These are phyloP conservation scores for Kodamaea kakaduensis DNA, from an alignment of 805 yeast genomes.

Conservation along the genomic window DNA sequence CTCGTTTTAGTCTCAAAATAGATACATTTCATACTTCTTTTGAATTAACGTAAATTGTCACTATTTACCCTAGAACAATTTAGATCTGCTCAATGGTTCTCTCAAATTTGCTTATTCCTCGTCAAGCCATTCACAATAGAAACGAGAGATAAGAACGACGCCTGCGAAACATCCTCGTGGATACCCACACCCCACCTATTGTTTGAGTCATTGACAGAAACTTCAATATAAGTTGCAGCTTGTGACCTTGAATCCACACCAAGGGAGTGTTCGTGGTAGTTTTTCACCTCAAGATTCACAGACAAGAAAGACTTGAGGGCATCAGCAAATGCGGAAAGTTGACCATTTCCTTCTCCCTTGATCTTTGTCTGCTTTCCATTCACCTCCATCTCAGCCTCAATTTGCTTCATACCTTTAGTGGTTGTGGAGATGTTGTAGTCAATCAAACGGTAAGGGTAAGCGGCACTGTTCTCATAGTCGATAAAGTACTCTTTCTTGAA, in stretches of 20 bases:
- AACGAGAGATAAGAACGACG: conserved; percentile 67
- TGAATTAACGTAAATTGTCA: no score
- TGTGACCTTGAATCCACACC: conserved; percentile 67
- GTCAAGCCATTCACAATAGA: conserved; percentile 56
- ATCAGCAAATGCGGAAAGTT: conserved; percentile 68
- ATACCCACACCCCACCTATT: conserved; percentile 88
- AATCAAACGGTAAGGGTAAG: conserved; percentile 31
- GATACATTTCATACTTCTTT: no score
- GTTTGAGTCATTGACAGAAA: conserved; percentile 18
- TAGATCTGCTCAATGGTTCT: no score
- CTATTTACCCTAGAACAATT: no score
- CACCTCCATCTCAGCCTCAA: conserved; percentile 48
- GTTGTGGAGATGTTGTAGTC: conserved; percentile 47
- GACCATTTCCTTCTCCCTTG: conserved; percentile 75
- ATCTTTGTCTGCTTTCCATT: conserved; percentile 39
- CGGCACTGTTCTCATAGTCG: conserved; percentile 29
- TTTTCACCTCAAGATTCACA: conserved; percentile 53
- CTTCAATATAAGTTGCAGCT: conserved; percentile 70
- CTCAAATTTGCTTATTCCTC: conserved; percentile 8
- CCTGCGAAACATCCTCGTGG: conserved; percentile 84
- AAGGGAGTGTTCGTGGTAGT: conserved; percentile 76
- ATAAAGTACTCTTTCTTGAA: conserved; percentile 58
- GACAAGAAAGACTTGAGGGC: conserved; percentile 51
- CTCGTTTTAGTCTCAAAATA: no score
- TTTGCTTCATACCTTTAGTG: conserved; percentile 38